phyloP scores from a whole-genome alignment of 2,329 filamentous ascomycete genomes.

The Diaporthe batatas region DNA sequence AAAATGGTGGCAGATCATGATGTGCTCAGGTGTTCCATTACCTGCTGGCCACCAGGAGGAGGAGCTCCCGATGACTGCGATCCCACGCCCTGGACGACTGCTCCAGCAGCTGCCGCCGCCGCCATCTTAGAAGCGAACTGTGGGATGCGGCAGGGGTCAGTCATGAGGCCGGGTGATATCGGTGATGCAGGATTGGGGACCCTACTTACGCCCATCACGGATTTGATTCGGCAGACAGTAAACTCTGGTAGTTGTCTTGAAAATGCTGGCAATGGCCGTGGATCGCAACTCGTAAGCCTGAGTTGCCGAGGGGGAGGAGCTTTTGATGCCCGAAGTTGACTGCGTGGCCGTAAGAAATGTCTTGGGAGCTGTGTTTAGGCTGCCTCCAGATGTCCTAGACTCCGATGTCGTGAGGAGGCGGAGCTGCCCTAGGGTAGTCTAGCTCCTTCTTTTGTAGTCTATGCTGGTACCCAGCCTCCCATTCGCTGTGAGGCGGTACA shows the following conservation, averaged over 20 bases:
- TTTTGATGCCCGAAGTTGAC: not conserved
- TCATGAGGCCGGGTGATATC: not conserved
- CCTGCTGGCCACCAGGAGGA: not conserved
- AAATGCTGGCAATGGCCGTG: not conserved
- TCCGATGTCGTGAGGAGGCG: not conserved
- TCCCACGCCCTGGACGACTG: not conserved
- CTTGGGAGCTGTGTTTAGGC: not conserved
- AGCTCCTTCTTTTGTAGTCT: not conserved
- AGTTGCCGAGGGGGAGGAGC: not conserved
- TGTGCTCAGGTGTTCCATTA: not conserved
- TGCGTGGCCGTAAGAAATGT: slow-evolving; percentile 11
- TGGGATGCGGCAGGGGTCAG: not conserved
- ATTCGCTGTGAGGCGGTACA: not conserved
- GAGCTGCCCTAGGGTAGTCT: not conserved
- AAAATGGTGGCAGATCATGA: not conserved
- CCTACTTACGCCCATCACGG: slow-evolving; percentile 10
- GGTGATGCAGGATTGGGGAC: not conserved
- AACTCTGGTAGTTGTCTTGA: not conserved
- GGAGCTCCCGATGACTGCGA: slow-evolving; percentile 9
- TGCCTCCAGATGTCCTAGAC: not conserved
- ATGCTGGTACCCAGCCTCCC: not conserved
- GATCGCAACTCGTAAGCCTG: not conserved
- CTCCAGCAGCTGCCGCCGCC: slow-evolving; percentile 5
- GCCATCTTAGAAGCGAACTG: slow-evolving; percentile 26
- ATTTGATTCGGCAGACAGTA: not conserved